Base-by-base conservation (phyloP, 2,329 filamentous ascomycete species). In the Leptographium lundbergii region DNA sequence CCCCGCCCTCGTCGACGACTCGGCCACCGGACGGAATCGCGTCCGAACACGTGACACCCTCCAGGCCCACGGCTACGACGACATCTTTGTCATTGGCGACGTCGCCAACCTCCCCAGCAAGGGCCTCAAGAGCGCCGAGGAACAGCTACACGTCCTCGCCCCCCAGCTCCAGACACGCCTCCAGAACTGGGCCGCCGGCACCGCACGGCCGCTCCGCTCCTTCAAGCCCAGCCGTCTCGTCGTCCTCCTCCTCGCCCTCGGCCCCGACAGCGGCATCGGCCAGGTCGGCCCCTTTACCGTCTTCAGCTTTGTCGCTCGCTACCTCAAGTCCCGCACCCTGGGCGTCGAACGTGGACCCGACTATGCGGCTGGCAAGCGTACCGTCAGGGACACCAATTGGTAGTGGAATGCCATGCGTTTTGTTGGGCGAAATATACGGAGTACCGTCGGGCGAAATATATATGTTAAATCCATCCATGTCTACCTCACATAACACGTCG, bases 71-170 rank as follows among this genome's bases (percentile, higher is more conserved):
- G 67, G 66, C 24, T 57, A 65, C 53, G 61, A 66, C 57, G 64
- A 69, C 63, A 61, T 70, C 53, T 71, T 66, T 54, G 69, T 65
- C 19, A 57, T 66, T 17, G 68, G 68, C 55, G 68, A 70, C 62
- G 68, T 62, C 6, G 61, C 64, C 14, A 67, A 66, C 59, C 62
- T 70, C 25, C 54, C 69, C 62, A n/a, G 58, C 22, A 58, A 65
- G 34, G 61, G 62, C 57, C 60, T 57, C 22, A 60, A 64, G 57
- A 58, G 65, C n/a, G 62, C 60, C 47, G 67, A 67, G 13, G 53
- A 45, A 47, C 68, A 70, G 63, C 54, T 70, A 39, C n/a, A n/a
- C n/a, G n/a, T n/a, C n/a, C n/a, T n/a, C n/a, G n/a, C n/a, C n/a
- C n/a, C n/a, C n/a, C n/a, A n/a, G n/a, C n/a, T n/a, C n/a, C 63